A percentile compares a stretch with the other conserved stretches of the same genome.
phyloP scores from a whole-genome alignment of 495 filamentous ascomycete genomes.

The Pyrenopolyporus hunteri region DNA sequence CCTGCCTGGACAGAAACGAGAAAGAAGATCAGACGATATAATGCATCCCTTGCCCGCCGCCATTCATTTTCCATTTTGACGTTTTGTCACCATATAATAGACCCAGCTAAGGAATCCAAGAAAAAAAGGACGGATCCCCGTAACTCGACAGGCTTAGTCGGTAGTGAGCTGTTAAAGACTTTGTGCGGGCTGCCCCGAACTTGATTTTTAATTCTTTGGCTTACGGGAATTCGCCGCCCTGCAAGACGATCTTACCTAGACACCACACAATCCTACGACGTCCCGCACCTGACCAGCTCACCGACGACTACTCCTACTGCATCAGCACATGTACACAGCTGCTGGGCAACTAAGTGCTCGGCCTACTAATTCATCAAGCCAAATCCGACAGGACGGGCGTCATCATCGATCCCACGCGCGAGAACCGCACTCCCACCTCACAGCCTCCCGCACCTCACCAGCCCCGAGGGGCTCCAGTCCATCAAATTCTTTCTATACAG shows the following conservation, averaged over 20 bases:
- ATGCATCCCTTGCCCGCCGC: constrained; percentile 50
- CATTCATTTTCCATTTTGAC: constrained; percentile 43
- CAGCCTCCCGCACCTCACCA: constrained; percentile 37
- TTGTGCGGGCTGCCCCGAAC: constrained; percentile 42
- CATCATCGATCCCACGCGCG: constrained; percentile 42
- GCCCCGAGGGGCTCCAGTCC: constrained; percentile 55
- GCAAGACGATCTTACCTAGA: constrained; percentile 39
- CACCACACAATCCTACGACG: constrained; percentile 39
- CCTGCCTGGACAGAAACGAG: constrained; percentile 46
- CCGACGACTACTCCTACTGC: constrained; percentile 32
- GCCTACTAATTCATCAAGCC: constrained; percentile 32
- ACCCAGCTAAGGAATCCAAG: constrained; percentile 40
- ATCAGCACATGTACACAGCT: constrained; percentile 49
- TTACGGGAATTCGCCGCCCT: constrained; percentile 37
- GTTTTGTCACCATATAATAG: constrained; percentile 45
- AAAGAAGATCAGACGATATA: constrained; percentile 59
- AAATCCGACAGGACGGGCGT: constrained; percentile 39
- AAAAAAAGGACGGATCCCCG: constrained; percentile 43
- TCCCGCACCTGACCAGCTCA: constrained; percentile 34
- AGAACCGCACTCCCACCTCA: constrained; percentile 32
- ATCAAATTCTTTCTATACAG: constrained; percentile 60
- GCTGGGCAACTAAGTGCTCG: constrained; percentile 36
- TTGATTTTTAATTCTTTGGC: constrained; percentile 42
- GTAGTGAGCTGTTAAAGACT: constrained; percentile 47
- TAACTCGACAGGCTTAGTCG: constrained; percentile 40